phyloP scores from a whole-genome alignment of 345 rosid genomes.

The Aethionema arabicum region DNA sequence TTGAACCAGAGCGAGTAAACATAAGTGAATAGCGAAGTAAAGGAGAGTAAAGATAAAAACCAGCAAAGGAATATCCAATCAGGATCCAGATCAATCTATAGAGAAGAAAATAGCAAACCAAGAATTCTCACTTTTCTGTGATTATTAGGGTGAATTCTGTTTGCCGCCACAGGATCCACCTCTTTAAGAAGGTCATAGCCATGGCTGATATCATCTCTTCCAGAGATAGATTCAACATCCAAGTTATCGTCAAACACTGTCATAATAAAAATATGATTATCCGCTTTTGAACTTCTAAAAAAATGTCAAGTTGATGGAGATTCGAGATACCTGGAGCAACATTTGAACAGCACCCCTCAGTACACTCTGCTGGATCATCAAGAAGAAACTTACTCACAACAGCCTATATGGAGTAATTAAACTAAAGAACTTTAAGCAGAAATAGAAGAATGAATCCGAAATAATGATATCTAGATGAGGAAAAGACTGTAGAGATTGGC shows the following conservation, averaged over 20 bases:
- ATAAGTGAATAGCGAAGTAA: not conserved
- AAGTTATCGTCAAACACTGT: constrained; percentile 42
- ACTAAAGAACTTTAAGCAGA: not conserved
- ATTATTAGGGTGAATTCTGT: constrained; percentile 89
- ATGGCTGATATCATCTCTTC: constrained; percentile 32
- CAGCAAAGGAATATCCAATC: not conserved
- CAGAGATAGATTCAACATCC: constrained; percentile 36
- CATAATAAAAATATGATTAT: constrained; percentile 13
- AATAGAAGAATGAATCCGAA: not conserved
- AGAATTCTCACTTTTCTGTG: constrained; percentile 60
- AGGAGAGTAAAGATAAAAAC: not conserved
- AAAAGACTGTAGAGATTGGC: not conserved
- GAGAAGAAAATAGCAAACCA: not conserved
- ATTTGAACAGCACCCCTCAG: constrained; percentile 34
- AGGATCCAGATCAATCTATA: not conserved
- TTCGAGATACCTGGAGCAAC: constrained; percentile 47
- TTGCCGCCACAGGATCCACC: constrained; percentile 88
- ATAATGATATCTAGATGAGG: not conserved
- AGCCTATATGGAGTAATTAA: constrained; percentile 50
- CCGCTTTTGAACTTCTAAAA: not conserved
- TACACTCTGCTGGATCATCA: constrained; percentile 54
- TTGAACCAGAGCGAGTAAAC: constrained; percentile 16
- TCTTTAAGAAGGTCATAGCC: constrained; percentile 65
- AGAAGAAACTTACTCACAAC: constrained; percentile 80
- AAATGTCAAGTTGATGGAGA: constrained; percentile 8